Conservation (phyloP, 129 eudicot species). For the Pseudognaphalium luteoalbum region DNA sequence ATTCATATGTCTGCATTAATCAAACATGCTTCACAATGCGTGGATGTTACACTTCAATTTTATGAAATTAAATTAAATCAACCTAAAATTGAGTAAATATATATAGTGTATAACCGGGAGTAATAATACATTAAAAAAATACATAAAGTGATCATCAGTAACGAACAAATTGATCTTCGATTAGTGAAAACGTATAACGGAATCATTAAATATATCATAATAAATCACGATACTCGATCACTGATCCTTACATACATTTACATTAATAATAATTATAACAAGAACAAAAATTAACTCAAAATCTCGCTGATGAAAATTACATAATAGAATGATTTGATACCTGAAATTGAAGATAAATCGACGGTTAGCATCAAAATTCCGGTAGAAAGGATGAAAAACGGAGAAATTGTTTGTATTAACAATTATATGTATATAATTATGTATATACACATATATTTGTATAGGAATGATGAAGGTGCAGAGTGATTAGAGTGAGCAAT, state of each 20-base stretch:
- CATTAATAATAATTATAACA: too few relatives aligned
- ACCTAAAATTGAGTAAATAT: too few relatives aligned
- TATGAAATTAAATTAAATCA: neutral
- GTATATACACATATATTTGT: neutral
- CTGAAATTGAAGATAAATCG: conserved; percentile 14
- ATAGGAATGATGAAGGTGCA: conserved; percentile 9
- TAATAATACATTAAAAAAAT: too few relatives aligned
- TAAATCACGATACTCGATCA: neutral
- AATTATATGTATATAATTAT: neutral
- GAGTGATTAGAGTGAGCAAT: conserved; percentile 1
- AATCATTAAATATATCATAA: neutral
- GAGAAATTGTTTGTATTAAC: neutral
- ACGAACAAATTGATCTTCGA: neutral
- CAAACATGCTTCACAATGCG: neutral
- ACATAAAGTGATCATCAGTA: neutral
- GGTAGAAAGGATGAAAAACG: neutral
- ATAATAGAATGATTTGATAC: conserved; percentile 10
- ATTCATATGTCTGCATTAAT: neutral
- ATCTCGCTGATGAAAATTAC: too few relatives aligned
- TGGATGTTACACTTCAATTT: conserved; percentile 13
- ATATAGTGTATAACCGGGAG: neutral
- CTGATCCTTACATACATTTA: neutral
- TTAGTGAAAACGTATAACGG: neutral
- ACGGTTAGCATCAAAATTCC: conserved; percentile 1
- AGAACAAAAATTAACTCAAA: too few relatives aligned